phyloP scores from a whole-genome alignment of 2,329 filamentous ascomycete species.

The Exophiala sideris region DNA sequence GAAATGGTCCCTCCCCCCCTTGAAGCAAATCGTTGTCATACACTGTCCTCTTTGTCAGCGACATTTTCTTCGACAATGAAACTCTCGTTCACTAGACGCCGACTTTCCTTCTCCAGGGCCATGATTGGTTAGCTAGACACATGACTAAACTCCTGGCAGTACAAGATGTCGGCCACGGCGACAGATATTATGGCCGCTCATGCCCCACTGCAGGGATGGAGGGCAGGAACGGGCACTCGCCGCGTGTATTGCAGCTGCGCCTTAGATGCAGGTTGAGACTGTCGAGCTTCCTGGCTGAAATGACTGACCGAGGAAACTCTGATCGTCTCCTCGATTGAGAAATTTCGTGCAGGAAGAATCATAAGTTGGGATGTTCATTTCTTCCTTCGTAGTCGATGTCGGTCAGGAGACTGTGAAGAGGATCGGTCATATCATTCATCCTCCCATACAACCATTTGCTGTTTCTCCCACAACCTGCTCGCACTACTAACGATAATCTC shows the following conservation, averaged over 20 bases:
- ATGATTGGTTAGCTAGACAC: no score
- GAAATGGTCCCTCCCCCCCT: slow-evolving; percentile 2
- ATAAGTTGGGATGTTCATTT: neutral
- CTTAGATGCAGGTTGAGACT: no score
- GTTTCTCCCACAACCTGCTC: slow-evolving; percentile 60
- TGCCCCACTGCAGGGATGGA: no score
- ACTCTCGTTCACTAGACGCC: neutral
- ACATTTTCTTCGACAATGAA: neutral
- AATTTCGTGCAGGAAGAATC: no score
- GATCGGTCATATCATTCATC: slow-evolving; percentile 18
- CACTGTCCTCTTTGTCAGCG: slow-evolving; percentile 15
- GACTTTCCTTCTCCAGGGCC: neutral
- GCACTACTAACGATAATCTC: slow-evolving; percentile 66
- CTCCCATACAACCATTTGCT: slow-evolving; percentile 37
- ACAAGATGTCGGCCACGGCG: no score
- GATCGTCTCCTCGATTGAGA: no score
- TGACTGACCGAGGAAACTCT: no score
- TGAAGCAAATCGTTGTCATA: neutral
- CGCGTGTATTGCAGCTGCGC: no score
- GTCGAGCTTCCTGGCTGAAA: no score
- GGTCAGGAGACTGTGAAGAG: neutral
- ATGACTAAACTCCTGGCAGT: no score
- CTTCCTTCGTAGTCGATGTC: neutral
- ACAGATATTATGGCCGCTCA: no score
- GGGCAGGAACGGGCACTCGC: no score